A percentile compares a stretch with the other conserved stretches of the same genome.
phyloP scores from a whole-genome alignment of 257 asterid species.

The Rehmannia glutinosa region DNA sequence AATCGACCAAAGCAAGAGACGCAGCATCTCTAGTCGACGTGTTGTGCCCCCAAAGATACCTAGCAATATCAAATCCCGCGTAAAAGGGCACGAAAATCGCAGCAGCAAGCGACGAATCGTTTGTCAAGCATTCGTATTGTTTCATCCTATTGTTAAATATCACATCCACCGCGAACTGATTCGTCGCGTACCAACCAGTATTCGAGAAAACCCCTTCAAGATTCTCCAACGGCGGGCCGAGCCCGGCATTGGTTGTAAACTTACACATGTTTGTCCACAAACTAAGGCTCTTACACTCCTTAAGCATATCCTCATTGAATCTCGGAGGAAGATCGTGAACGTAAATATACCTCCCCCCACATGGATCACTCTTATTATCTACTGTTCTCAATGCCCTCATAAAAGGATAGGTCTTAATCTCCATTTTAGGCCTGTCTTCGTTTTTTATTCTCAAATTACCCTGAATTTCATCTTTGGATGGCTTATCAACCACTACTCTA shows the following conservation, averaged over 20 bases:
- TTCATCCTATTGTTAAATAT: slow-evolving; percentile 51
- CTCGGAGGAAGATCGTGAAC: slow-evolving; percentile 47
- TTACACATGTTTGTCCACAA: slow-evolving; percentile 59
- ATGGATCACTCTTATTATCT: slow-evolving; percentile 78
- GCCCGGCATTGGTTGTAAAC: slow-evolving; percentile 47
- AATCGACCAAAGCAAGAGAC: slow-evolving; percentile 67
- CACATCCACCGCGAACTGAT: slow-evolving; percentile 56
- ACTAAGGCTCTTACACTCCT: slow-evolving; percentile 49
- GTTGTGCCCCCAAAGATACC: slow-evolving; percentile 83
- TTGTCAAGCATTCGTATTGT: slow-evolving; percentile 54
- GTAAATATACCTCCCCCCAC: slow-evolving; percentile 57
- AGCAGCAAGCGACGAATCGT: slow-evolving; percentile 58
- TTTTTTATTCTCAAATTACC: neutral
- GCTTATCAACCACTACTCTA: no score
- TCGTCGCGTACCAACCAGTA: slow-evolving; percentile 54
- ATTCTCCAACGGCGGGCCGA: slow-evolving; percentile 52
- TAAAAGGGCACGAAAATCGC: slow-evolving; percentile 60
- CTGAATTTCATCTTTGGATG: neutral
- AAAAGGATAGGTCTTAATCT: slow-evolving; percentile 46
- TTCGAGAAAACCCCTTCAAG: slow-evolving; percentile 50
- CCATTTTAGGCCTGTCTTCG: neutral
- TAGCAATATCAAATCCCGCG: slow-evolving; percentile 80
- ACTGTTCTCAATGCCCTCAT: slow-evolving; percentile 62
- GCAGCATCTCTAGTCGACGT: slow-evolving; percentile 67
- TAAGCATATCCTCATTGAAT: slow-evolving; percentile 53